Evolutionary conservation across 352 stramenopile genomes (phyloP).

Genomic region (Pythium phragmitis): DNA sequence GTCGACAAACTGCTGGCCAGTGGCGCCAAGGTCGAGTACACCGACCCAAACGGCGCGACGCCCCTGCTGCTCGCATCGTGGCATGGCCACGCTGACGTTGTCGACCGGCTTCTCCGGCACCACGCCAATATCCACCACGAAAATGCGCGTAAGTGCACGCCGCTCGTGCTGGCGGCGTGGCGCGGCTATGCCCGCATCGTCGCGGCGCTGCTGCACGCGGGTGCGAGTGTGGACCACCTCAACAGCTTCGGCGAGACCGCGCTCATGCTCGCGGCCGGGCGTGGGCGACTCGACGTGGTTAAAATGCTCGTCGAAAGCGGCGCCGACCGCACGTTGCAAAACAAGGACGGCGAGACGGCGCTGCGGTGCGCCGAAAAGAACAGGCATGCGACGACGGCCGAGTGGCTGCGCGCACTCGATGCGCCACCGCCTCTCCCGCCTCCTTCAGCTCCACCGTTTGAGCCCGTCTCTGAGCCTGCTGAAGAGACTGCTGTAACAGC

Average conservation of each 20-base stretch:
- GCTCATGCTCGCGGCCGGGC: constrained; percentile 5
- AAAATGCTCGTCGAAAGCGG: background rate
- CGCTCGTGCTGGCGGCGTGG: background rate
- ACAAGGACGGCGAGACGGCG: constrained; percentile 11
- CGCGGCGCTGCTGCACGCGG: background rate
- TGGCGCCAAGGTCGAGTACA: constrained; percentile 7
- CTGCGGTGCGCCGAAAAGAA: background rate
- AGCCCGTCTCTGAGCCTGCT: background rate
- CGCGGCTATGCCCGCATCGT: background rate
- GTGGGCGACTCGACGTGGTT: background rate
- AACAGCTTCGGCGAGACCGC: constrained; percentile 1
- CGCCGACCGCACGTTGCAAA: background rate
- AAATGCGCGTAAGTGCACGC: background rate
- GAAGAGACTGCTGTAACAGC: background rate
- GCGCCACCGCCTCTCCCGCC: background rate
- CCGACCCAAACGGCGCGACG: background rate
- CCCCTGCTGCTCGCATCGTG: constrained; percentile 1
- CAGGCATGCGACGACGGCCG: background rate
- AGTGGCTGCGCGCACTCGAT: background rate
- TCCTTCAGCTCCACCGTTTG: too few species aligned
- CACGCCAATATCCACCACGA: constrained; percentile 7
- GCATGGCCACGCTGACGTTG: constrained; percentile 3
- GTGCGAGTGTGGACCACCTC: constrained; percentile 1
- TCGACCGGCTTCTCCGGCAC: background rate
- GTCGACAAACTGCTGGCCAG: constrained; percentile 6